Conservation (phyloP, 805 yeast species). For the Debaryomyces prosopidis region DNA sequence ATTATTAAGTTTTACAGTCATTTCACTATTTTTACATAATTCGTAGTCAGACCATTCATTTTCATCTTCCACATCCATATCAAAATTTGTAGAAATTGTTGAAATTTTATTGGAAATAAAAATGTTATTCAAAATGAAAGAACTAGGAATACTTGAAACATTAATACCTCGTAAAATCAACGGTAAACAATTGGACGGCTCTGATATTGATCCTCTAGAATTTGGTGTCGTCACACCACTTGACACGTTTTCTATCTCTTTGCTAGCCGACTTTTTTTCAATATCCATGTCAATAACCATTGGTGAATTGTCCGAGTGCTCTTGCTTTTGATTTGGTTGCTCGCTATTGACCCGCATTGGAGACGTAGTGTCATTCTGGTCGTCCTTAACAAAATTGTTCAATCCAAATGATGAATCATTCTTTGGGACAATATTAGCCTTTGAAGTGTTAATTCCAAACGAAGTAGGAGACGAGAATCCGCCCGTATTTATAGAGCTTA, state of each 20-base stretch:
- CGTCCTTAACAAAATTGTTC: conserved; percentile 7
- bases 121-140: conserved; percentile 39
- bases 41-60: conserved; percentile 26
- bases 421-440: conserved; percentile 13
- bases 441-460: background rate
- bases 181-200: conserved; percentile 63
- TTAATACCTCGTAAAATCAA: conserved; percentile 67
- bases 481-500: conserved; percentile 10
- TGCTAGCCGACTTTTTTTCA: background rate
- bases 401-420: conserved; percentile 19
- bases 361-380: conserved; percentile 11
- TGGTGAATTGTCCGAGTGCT: background rate
- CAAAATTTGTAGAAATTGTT: conserved; percentile 35
- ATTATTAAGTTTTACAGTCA: conserved; percentile 26
- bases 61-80: conserved; percentile 31
- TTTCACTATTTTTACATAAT: conserved; percentile 26
- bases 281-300: background rate
- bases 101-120: conserved; percentile 14
- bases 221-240: conserved; percentile 4
- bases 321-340: background rate
- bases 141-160: conserved; percentile 58
- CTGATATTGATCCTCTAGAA: conserved; percentile 10
- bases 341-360: conserved; percentile 9
- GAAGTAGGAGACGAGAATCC: conserved; percentile 18
- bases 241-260: conserved; percentile 5